Conservation (phyloP, 2,329 filamentous ascomycete species). For the Beauveria australis region DNA sequence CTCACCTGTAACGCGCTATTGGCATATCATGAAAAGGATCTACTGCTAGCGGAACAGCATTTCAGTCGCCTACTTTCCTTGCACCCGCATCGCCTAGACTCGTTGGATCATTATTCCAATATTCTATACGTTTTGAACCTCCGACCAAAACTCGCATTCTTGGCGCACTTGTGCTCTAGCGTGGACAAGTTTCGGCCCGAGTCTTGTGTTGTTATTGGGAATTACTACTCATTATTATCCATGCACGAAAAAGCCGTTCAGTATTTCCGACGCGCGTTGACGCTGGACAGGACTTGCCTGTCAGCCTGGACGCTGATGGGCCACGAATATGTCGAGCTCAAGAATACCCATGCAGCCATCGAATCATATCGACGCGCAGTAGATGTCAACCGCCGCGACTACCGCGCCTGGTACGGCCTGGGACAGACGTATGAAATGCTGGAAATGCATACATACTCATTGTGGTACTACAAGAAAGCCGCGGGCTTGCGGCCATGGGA, state of each 20-base stretch:
- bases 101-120: constrained; percentile 92
- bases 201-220: constrained; percentile 92
- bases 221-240: constrained; percentile 91
- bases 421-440: constrained; percentile 96
- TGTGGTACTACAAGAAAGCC: constrained; percentile 97
- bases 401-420: constrained; percentile 94
- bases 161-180: constrained; percentile 82
- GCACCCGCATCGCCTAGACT: constrained; percentile 69
- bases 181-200: constrained; percentile 96
- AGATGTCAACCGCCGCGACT: constrained; percentile 91
- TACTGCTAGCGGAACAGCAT: constrained; percentile 58
- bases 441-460: constrained; percentile 93
- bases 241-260: constrained; percentile 97
- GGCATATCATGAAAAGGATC: constrained; percentile 81
- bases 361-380: constrained; percentile 94
- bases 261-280: constrained; percentile 90
- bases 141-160: constrained; percentile 80
- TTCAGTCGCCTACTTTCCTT: constrained; percentile 74
- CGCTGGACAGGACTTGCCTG: constrained; percentile 80
- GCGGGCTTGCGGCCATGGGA: constrained; percentile 91
- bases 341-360: constrained; percentile 96
- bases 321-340: constrained; percentile 96
- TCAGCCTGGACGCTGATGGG: constrained; percentile 99
- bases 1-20: constrained; percentile 83
- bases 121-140: constrained; percentile 90